These are phyloP conservation scores for Camellia sinensis DNA, from an alignment of 148 eudicot species.

Conservation along the genomic window DNA sequence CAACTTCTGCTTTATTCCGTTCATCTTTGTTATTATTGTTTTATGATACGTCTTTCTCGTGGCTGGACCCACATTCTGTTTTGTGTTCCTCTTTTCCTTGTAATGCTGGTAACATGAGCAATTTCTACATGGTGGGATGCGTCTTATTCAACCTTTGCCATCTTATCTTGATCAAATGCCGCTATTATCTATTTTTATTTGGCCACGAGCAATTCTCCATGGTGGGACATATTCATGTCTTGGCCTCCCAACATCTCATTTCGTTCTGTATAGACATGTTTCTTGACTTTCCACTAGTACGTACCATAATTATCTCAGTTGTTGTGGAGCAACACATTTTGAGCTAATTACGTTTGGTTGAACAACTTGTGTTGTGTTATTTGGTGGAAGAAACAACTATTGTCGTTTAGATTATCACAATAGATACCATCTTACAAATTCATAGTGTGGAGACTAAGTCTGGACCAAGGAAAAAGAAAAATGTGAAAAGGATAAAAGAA, in stretches of 20 bases:
- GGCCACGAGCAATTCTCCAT: background rate
- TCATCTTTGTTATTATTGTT: background rate
- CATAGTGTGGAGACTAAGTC: too few relatives aligned
- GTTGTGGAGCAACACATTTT: background rate
- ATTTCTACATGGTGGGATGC: too few relatives aligned
- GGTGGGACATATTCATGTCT: background rate
- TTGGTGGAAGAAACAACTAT: background rate
- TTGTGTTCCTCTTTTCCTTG: background rate
- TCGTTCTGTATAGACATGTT: background rate
- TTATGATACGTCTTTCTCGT: background rate
- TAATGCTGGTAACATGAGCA: too few relatives aligned
- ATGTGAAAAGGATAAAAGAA: too few relatives aligned
- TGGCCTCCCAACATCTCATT: background rate
- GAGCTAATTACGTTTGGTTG: background rate
- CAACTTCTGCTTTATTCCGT: background rate
- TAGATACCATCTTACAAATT: background rate
- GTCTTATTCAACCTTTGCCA: background rate
- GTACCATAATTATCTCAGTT: background rate
- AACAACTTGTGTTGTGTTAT: background rate
- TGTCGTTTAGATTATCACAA: background rate
- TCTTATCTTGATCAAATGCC: background rate
- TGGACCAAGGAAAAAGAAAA: too few relatives aligned
- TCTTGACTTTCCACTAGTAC: background rate
- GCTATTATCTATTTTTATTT: background rate
- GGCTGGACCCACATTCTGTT: conserved; percentile 1